Conservation (phyloP, 2,329 filamentous ascomycete species). For the Dothidotthia symphoricarpi region DNA sequence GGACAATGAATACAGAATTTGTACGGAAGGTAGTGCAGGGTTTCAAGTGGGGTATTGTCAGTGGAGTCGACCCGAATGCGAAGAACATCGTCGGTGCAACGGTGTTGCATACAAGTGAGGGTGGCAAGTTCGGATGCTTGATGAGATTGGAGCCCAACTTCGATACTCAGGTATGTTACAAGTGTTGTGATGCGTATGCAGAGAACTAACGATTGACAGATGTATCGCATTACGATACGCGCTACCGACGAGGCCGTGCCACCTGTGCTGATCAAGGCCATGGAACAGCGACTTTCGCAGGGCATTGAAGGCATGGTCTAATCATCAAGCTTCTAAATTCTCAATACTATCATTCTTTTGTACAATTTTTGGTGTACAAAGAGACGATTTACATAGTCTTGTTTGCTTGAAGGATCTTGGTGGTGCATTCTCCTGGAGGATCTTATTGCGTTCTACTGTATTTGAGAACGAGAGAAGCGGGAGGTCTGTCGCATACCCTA, state of each 20-base stretch:
- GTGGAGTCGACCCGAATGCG: conserved; percentile 83
- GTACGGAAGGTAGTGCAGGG: conserved; percentile 73
- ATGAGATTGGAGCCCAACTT: conserved; percentile 94
- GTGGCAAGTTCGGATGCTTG: conserved; percentile 91
- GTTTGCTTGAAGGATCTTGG: conserved; percentile 8
- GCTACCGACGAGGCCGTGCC: conserved; percentile 92
- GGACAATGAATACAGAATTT: conserved; percentile 67
- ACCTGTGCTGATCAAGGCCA: conserved; percentile 72
- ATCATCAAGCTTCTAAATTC: not conserved
- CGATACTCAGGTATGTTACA: conserved; percentile 71
- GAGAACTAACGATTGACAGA: conserved; percentile 56
- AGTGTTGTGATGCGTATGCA: too few relatives aligned
- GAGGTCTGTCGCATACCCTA: conserved; percentile 4
- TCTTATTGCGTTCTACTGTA: conserved; percentile 1
- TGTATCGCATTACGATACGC: conserved; percentile 90
- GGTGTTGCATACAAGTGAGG: conserved; percentile 76
- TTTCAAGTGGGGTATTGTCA: conserved; percentile 84
- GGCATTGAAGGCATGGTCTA: conserved; percentile 44
- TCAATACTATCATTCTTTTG: conserved; percentile 1
- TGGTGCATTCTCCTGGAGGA: conserved; percentile 2
- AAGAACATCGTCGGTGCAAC: conserved; percentile 93
- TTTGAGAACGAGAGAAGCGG: conserved; percentile 3
- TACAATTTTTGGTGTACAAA: conserved; percentile 4
- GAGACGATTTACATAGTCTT: conserved; percentile 1
- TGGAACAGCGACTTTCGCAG: conserved; percentile 77